Percentiles rank a stretch among this genome's conserved stretches.
These are phyloP conservation scores for Fusarium humuli DNA, from an alignment of 2,329 filamentous ascomycete genomes.

Conservation along the genomic window DNA sequence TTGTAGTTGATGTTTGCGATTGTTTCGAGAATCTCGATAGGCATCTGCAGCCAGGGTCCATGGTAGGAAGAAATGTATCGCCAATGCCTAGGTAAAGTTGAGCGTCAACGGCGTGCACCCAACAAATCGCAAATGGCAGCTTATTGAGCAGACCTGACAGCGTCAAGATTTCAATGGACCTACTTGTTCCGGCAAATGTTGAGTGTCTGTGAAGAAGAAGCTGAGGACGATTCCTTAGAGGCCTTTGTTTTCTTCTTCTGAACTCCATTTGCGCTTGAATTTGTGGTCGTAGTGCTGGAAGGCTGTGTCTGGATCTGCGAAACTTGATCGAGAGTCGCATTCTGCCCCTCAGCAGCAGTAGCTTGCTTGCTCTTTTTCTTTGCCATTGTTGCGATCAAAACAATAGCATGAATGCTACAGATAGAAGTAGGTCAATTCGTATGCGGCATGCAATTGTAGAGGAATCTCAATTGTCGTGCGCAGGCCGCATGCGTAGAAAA, in stretches of 20 bases:
- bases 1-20: constrained; percentile 85
- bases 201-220: constrained; percentile 34
- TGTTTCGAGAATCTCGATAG: constrained; percentile 81
- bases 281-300: constrained; percentile 3
- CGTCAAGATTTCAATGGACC: constrained; percentile 47
- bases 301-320: constrained; percentile 25
- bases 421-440: constrained; percentile 8
- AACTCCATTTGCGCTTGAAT: constrained; percentile 14
- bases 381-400: constrained; percentile 51
- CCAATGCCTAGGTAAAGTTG: constrained; percentile 74
- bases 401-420: constrained; percentile 10
- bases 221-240: constrained; percentile 15
- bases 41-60: constrained; percentile 84
- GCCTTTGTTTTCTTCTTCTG: constrained; percentile 29
- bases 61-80: constrained; percentile 86
- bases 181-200: constrained; percentile 74
- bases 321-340: constrained; percentile 12
- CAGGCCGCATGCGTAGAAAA: constrained; percentile 9
- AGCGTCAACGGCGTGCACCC: constrained; percentile 23
- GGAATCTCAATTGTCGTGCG: neutral
- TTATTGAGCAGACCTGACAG: constrained; percentile 6
- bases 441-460: neutral
- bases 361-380: constrained; percentile 62
- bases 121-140: neutral
- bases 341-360: constrained; percentile 51